phyloP scores from a whole-genome alignment of 805 yeast species.

The Hanseniaspora lachancei region DNA sequence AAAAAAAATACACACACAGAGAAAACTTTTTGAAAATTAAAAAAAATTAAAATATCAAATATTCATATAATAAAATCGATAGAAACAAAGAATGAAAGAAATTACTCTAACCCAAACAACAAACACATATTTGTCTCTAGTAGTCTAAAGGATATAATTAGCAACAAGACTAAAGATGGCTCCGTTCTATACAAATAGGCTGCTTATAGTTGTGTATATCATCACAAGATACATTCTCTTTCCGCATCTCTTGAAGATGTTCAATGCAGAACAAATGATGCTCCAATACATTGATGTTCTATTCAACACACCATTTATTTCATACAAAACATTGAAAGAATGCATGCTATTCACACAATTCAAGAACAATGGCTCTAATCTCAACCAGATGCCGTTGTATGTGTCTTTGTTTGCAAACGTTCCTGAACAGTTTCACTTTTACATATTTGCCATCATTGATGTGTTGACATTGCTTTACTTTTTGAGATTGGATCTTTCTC shows the following conservation, averaged over 20 bases:
- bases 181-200: background rate
- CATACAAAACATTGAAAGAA: constrained; percentile 41
- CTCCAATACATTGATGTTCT: constrained; percentile 5
- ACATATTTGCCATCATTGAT: background rate
- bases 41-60: no score
- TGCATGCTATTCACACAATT: constrained; percentile 50
- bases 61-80: no score
- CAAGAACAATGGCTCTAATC: constrained; percentile 18
- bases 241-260: background rate
- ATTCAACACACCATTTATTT: constrained; percentile 26
- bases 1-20: no score
- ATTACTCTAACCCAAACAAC: no score
- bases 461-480: constrained; percentile 20
- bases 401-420: background rate
- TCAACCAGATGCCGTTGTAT: constrained; percentile 6
- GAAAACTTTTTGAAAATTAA: no score
- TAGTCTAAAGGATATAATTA: background rate
- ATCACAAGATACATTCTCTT: background rate
- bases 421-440: background rate
- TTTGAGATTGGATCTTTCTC: constrained; percentile 9
- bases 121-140: no score
- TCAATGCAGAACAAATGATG: background rate
- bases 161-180: background rate
- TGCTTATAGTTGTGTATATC: background rate
- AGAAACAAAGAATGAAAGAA: no score